Evolutionary conservation across 140 eudicot genomes (phyloP), one percentile per base, ranked within the genome.

Genomic region (Stevia rebaudiana): DNA sequence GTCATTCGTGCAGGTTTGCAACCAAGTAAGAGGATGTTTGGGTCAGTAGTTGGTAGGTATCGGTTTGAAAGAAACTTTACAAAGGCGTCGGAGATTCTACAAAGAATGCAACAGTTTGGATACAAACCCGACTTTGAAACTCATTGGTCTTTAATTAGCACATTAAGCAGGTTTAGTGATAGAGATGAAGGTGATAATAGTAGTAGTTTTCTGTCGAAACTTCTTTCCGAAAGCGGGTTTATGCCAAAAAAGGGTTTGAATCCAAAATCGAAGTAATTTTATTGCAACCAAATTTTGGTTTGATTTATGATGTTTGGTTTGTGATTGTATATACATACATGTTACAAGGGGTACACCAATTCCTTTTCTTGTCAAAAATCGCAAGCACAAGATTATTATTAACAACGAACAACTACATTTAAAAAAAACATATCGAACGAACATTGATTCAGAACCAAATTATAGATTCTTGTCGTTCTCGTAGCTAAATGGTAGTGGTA

Each of bases 81-180:
- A 11, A 91, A 85, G 78, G 88, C 96, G 9, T 82, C 92, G 1
- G 78, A 83, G 69, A 22, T 87, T 31, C 23, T 91, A 73, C 72
- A 59, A 58, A 44, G 35, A 47, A 91, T 91, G 98, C 95, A 88
- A 67, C 72, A 60, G 36, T 66, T 75, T 62, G 98, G 98, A 28
- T 84, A 85, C 77, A 84, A 79, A 68, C 98, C 96, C 3, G 96
- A 91, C 58, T 91, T 91, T 65, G 88, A 68, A 61, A 85, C 95
- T 24, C 98, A 91, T 50, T 91, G 98, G 98, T 91, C 92, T 49
- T 66, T 91, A 15, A 85, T 91, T 46, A 85, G 95, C 63, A 79
- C 81, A 51, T 71, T 91, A 73, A 82, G 85, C 68, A 61, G 69
- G 75, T 64, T 70, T 68, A 81, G 61, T 75, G 82, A 70, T 30